Conservation (phyloP, 768 basidiomycete species). For the Tephrocybe sp. region DNA sequence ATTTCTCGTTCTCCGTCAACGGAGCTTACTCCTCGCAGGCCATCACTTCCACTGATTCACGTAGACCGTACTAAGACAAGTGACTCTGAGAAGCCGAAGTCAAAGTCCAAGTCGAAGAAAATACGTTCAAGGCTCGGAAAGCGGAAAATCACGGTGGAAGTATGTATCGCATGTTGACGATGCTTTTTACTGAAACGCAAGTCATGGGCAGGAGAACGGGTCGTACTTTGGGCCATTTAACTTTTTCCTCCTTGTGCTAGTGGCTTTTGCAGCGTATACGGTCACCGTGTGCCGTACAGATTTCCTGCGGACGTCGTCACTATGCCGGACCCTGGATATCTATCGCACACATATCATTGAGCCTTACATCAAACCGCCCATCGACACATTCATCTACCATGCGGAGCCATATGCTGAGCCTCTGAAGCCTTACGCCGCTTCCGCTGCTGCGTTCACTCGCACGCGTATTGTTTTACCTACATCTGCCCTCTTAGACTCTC, state of each 20-base stretch:
- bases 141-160: not conserved
- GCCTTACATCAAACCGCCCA: constrained; percentile 63
- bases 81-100: constrained; percentile 7
- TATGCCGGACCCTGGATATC: constrained; percentile 59
- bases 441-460: constrained; percentile 22
- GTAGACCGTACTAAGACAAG: constrained; percentile 19
- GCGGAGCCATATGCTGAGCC: constrained; percentile 30
- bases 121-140: not conserved
- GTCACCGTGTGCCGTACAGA: constrained; percentile 48
- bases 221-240: not conserved
- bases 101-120: not conserved
- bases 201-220: not conserved
- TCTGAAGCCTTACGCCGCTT: constrained; percentile 8
- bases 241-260: constrained; percentile 33
- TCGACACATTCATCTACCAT: constrained; percentile 55
- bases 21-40: constrained; percentile 36
- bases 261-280: constrained; percentile 46
- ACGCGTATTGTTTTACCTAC: constrained; percentile 30
- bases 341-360: constrained; percentile 66
- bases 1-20: constrained; percentile 51
- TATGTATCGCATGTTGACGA: not conserved
- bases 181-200: not conserved
- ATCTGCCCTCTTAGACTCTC: constrained; percentile 8
- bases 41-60: constrained; percentile 15
- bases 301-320: constrained; percentile 19